These are phyloP conservation scores for Boletus vinaceobasis DNA, from an alignment of 768 basidiomycete species.

Conservation along the genomic window DNA sequence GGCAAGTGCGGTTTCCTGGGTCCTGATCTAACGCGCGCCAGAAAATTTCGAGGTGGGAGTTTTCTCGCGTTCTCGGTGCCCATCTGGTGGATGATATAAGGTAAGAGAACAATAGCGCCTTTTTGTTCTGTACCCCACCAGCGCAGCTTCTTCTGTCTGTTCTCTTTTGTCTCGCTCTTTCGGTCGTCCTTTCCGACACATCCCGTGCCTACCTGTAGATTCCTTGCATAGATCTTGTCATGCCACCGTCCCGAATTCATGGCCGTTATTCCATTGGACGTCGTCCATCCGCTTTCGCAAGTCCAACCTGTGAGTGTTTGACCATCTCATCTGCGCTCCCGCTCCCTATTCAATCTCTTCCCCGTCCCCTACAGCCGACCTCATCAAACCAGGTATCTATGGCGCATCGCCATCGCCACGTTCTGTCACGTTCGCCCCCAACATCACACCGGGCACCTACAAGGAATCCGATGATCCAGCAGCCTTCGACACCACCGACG, in stretches of 20 bases:
- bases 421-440: slow-evolving; percentile 60
- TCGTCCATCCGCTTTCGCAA: slow-evolving; percentile 39
- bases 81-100: slow-evolving; percentile 19
- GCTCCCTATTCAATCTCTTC: neutral
- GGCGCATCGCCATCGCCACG: slow-evolving; percentile 43
- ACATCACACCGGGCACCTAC: slow-evolving; percentile 55
- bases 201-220: slow-evolving; percentile 5
- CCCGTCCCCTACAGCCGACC: slow-evolving; percentile 27
- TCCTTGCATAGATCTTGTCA: slow-evolving; percentile 22
- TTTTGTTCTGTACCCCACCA: slow-evolving; percentile 14
- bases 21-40: neutral
- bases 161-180: slow-evolving; percentile 24
- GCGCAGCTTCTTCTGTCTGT: neutral
- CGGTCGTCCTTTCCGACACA: neutral
- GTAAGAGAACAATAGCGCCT: slow-evolving; percentile 25
- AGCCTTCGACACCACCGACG: slow-evolving; percentile 20
- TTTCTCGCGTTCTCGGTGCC: neutral
- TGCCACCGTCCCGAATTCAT: slow-evolving; percentile 20
- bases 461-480: slow-evolving; percentile 32
- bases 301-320: slow-evolving; percentile 18
- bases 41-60: neutral
- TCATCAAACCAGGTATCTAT: slow-evolving; percentile 54
- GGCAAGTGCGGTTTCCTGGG: slow-evolving; percentile 5
- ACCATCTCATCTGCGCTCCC: neutral
- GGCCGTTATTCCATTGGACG: slow-evolving; percentile 33